These are phyloP conservation scores for Kodamaea hsintzibuensis DNA, from an alignment of 805 yeast species.

Conservation along the genomic window DNA sequence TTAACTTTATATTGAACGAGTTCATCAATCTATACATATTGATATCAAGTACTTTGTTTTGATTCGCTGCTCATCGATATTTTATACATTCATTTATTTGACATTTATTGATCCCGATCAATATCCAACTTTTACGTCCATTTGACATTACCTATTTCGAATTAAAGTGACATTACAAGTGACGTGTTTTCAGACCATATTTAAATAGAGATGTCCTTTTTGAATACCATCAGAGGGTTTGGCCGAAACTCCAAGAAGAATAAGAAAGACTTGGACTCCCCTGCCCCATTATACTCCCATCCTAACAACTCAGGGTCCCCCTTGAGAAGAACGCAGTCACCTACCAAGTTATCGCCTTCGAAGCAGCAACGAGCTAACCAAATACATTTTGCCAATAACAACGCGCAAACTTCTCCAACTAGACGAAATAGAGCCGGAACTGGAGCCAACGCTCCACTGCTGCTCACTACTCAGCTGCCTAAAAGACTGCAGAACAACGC, in stretches of 20 bases:
- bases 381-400: slow-evolving; percentile 20
- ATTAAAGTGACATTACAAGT: neutral
- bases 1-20: neutral
- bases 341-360: slow-evolving; percentile 44
- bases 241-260: slow-evolving; percentile 48
- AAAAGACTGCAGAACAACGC: slow-evolving; percentile 9
- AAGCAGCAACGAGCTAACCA: slow-evolving; percentile 28
- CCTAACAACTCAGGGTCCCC: slow-evolving; percentile 35
- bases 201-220: slow-evolving; percentile 39
- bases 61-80: neutral
- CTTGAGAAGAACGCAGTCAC: slow-evolving; percentile 37
- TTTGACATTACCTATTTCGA: neutral
- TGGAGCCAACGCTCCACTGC: neutral
- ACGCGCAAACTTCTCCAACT: slow-evolving; percentile 27
- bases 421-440: slow-evolving; percentile 14
- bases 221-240: slow-evolving; percentile 48
- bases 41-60: neutral
- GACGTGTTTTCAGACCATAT: neutral
- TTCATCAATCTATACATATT: neutral
- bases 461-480: slow-evolving; percentile 12
- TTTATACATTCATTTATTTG: neutral
- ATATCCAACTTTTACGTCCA: neutral
- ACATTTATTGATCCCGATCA: neutral
- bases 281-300: slow-evolving; percentile 33
- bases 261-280: slow-evolving; percentile 37